Evolutionary conservation across 495 filamentous ascomycete genomes (phyloP), one percentile per base, ranked within the genome.

Genomic region (Bacidia gigantensis): DNA sequence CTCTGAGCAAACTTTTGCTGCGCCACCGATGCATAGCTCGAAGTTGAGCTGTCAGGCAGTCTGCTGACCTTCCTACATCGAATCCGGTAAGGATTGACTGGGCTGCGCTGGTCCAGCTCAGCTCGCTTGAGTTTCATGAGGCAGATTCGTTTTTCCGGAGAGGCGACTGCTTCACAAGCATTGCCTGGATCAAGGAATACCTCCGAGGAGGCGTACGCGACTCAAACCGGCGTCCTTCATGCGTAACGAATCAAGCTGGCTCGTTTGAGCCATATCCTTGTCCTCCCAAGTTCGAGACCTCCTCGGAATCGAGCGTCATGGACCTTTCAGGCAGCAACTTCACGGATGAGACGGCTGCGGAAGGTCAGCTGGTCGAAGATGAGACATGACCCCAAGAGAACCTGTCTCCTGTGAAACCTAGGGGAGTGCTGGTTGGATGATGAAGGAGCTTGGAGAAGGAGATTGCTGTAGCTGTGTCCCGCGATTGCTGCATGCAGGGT

Each of bases 311-410:
- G 44, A 46, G 44, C 17, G 5, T 46, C 14, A 46, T 21, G 23
- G 44, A 2, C 44, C 44, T 46, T 46, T 25, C 17, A 46, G 44
- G 44, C 17, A 46, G 44, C 12, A 14, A 46, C 17, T 46, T 46
- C 44, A 14, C 44, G 44, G 44, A 46, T 24, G 44, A 46, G 17
- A 46, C 44, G 44, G 44, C 17, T 22, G 17, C 3, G 44, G 44
- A 46, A 46, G 44, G 44, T 46, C 17, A 46, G 44, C 44, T 46
- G 44, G 44, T 46, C 44, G 44, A 25, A 24, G 23, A 2, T 46
- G 25, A 46, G 44, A 46, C 23, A 20, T 46, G 23, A 46, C 12
- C 22, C 22, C 44, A 46, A 25, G 22, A 2, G 44, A 46, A 25
- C 3, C 17, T 46, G 17, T 46, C 23, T 46, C 17, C 14, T 46